These are phyloP conservation scores for Elongisporangium prolatum DNA, from an alignment of 352 stramenopile genomes.

Conservation along the genomic window DNA sequence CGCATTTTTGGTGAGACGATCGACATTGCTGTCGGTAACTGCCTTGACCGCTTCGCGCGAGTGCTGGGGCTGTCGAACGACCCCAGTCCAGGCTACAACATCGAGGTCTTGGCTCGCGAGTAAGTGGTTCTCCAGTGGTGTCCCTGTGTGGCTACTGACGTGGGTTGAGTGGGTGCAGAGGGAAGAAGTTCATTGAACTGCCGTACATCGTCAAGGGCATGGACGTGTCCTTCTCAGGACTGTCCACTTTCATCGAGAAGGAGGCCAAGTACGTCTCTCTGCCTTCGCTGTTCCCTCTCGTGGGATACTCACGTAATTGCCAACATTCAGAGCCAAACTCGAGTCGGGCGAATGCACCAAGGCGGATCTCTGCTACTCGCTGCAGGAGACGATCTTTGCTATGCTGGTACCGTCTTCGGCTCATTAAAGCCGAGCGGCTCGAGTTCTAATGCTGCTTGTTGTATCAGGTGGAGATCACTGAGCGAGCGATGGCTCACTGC, in stretches of 20 bases:
- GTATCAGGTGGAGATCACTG: constrained; percentile 96
- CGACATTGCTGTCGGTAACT: constrained; percentile 99
- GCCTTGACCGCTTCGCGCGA: constrained; percentile 96
- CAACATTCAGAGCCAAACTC: constrained; percentile 60
- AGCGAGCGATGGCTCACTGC: constrained; percentile 99
- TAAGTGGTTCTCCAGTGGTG: constrained; percentile 17
- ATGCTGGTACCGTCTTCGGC: constrained; percentile 89
- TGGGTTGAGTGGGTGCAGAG: constrained; percentile 27
- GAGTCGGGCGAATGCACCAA: constrained; percentile 88
- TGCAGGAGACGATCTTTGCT: constrained; percentile 99
- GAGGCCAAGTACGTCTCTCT: constrained; percentile 66
- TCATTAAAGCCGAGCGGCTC: neutral
- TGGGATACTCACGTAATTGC: neutral
- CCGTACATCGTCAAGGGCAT: constrained; percentile 99
- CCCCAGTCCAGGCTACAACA: constrained; percentile 98
- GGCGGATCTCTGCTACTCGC: constrained; percentile 97
- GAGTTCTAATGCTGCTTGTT: neutral
- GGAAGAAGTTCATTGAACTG: constrained; percentile 92
- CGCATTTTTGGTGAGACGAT: constrained; percentile 99
- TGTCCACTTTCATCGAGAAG: constrained; percentile 97
- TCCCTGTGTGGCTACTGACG: neutral
- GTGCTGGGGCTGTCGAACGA: constrained; percentile 97
- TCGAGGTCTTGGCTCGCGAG: constrained; percentile 97
- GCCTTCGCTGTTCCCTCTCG: neutral
- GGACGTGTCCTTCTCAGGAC: constrained; percentile 98